A percentile compares a stretch with the other conserved stretches of the same genome.
phyloP scores from a whole-genome alignment of 257 asterid genomes.

The Penstemon barbatus region DNA sequence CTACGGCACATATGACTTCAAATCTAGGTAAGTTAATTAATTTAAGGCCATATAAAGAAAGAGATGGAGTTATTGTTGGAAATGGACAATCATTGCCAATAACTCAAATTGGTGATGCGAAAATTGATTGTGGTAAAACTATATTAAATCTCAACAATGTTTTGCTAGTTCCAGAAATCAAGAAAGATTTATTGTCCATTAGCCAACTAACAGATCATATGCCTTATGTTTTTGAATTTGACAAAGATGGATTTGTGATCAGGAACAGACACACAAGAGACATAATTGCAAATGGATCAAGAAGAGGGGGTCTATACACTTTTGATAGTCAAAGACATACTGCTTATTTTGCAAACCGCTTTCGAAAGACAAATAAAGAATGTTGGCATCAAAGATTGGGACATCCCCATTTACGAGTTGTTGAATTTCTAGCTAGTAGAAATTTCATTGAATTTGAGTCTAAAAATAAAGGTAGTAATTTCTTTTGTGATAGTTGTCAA shows the following conservation, averaged over 20 bases:
- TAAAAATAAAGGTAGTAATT: too few species aligned
- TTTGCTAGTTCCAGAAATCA: background rate
- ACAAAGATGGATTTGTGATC: background rate
- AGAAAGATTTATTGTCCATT: slow-evolving; percentile 1
- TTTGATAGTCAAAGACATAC: background rate
- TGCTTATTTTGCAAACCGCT: background rate
- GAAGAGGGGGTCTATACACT: background rate
- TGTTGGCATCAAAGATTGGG: slow-evolving; percentile 1
- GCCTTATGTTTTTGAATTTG: background rate
- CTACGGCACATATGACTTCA: background rate
- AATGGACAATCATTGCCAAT: background rate
- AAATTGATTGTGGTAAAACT: background rate
- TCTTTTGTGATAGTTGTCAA: slow-evolving; percentile 17
- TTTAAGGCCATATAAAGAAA: background rate
- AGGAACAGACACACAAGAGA: background rate
- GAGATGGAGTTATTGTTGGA: background rate
- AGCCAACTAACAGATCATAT: background rate
- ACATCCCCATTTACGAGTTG: background rate
- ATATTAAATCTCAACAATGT: too few species aligned
- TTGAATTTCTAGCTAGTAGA: background rate
- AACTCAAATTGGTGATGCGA: background rate
- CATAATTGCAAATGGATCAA: background rate
- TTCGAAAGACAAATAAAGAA: background rate
- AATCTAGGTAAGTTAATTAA: background rate
- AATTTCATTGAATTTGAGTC: background rate